These are phyloP conservation scores for Hyphopichia pseudoburtonii DNA, from an alignment of 1,139 yeast species.

Conservation along the genomic window DNA sequence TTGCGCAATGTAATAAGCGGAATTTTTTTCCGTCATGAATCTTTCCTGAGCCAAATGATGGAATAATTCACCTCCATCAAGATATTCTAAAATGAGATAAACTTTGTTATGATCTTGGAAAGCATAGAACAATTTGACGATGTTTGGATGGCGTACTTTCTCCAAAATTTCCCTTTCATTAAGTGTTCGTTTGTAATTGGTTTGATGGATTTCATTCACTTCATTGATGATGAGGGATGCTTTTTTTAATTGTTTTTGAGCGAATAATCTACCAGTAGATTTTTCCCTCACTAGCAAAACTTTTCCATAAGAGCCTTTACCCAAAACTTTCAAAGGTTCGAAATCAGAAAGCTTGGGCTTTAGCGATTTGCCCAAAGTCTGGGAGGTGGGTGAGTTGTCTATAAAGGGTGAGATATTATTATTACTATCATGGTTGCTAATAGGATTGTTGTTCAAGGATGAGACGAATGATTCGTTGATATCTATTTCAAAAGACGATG, in stretches of 20 bases:
- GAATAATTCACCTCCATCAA: slow-evolving; percentile 92
- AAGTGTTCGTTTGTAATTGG: slow-evolving; percentile 39
- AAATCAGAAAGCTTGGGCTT: slow-evolving; percentile 57
- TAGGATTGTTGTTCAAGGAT: slow-evolving; percentile 15
- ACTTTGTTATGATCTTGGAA: slow-evolving; percentile 82
- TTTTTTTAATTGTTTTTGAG: slow-evolving; percentile 85
- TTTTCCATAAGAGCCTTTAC: slow-evolving; percentile 90
- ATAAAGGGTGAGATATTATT: slow-evolving; percentile 6
- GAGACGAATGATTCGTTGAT: slow-evolving; percentile 28
- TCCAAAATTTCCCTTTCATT: slow-evolving; percentile 45
- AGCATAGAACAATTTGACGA: slow-evolving; percentile 85
- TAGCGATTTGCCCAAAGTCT: slow-evolving; percentile 10
- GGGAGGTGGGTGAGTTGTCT: not conserved
- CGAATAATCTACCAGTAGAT: slow-evolving; percentile 68
- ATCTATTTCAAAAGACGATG: slow-evolving; percentile 22
- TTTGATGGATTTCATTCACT: slow-evolving; percentile 33
- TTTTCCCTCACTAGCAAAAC: slow-evolving; percentile 74
- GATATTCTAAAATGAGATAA: slow-evolving; percentile 77
- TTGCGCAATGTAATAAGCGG: slow-evolving; percentile 84
- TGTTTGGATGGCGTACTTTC: slow-evolving; percentile 71
- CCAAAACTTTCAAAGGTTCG: slow-evolving; percentile 76
- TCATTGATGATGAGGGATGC: slow-evolving; percentile 52
- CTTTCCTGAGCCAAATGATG: slow-evolving; percentile 64
- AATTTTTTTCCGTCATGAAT: slow-evolving; percentile 66
- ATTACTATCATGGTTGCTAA: too few species aligned